Base-by-base conservation (phyloP, 768 basidiomycete genomes). In the Suillus weaverae region DNA sequence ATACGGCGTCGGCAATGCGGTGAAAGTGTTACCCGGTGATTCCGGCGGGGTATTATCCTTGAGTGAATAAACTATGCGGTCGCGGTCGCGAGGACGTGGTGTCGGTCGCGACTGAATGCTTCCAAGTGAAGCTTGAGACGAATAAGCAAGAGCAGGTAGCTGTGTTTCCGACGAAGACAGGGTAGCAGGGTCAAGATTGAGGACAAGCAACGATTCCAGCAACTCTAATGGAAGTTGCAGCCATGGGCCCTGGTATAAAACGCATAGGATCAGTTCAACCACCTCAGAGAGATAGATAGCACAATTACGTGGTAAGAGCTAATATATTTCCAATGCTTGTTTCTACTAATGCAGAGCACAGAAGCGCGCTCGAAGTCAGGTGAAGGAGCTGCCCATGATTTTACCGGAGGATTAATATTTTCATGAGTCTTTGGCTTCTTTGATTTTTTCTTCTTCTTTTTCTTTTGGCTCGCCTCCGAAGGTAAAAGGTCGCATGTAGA, bases 241-340 rank as follows among this genome's bases (percentile, higher is more conserved):
- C 94, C 94, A 96, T 10, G 92, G 93, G 16, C 94, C 94, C 94
- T 96, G 72, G 9, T 32, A 41, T 51, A 57, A 7, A 39, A 51
- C 14, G 20, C 33, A n/a, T 18, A n/a, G 30, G 50, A 62, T 66
- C 32, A 56, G 61, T 30, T 61, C 26, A 14, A 30, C 36, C 4
- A 43, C 53, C 36, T 38, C 5, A 54, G 35, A 33, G 39, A 33
- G 59, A 64, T 10, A 32, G 8, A 41, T 62, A 63, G 30, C 50
- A 65, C 68, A 87, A 89, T 65, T 79, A 93, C 92, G 75, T 94
- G 92, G 74, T 92, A 94, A 30, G 93, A 93, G 77, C 91, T 93
- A 78, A 95, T 95, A 71, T 94, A 95, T 35, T 89, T 86, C 94
- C 94, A 95, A 71, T 96, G 94, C 76, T 96, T 96, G 80, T 95